Percentiles rank a stretch among this genome's conserved stretches.
Evolutionary conservation across 257 asterid genomes (phyloP).

Genomic region (Parsonsia alboflavescens): DNA sequence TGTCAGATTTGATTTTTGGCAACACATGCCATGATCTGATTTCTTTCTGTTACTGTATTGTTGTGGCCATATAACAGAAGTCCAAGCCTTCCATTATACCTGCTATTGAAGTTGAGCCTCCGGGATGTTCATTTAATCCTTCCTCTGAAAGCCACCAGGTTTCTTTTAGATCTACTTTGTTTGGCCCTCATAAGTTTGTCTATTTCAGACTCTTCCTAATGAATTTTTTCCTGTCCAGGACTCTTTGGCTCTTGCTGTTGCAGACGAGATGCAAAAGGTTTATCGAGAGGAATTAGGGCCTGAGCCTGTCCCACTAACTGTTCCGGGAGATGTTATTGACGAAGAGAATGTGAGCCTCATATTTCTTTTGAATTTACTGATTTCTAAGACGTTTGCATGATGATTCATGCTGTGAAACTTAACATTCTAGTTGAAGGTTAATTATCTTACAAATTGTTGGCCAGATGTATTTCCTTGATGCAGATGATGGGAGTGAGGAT

Average conservation of each 20-base stretch:
- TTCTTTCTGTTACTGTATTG: not conserved
- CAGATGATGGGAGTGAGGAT: slow-evolving; percentile 55
- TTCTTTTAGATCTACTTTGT: slow-evolving; percentile 15
- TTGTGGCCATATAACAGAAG: slow-evolving; percentile 40
- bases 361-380: slow-evolving; percentile 9
- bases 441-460: slow-evolving; percentile 2
- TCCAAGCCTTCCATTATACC: slow-evolving; percentile 64
- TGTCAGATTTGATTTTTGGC: not conserved
- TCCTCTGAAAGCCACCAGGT: slow-evolving; percentile 86
- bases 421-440: slow-evolving; percentile 3
- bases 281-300: slow-evolving; percentile 78
- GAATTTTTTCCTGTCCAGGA: slow-evolving; percentile 45
- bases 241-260: slow-evolving; percentile 91
- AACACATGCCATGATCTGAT: not conserved
- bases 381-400: slow-evolving; percentile 6
- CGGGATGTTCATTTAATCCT: slow-evolving; percentile 96
- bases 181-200: not conserved
- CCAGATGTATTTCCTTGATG: slow-evolving; percentile 86
- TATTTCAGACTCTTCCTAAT: slow-evolving; percentile 11
- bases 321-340: slow-evolving; percentile 63
- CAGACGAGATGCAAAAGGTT: slow-evolving; percentile 92
- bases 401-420: not conserved
- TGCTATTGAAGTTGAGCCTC: slow-evolving; percentile 91
- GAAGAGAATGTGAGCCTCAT: slow-evolving; percentile 64
- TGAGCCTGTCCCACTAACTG: slow-evolving; percentile 69